phyloP scores from a whole-genome alignment of 1,284 basidiomycete genomes.

The Leucoagaricus sp. region DNA sequence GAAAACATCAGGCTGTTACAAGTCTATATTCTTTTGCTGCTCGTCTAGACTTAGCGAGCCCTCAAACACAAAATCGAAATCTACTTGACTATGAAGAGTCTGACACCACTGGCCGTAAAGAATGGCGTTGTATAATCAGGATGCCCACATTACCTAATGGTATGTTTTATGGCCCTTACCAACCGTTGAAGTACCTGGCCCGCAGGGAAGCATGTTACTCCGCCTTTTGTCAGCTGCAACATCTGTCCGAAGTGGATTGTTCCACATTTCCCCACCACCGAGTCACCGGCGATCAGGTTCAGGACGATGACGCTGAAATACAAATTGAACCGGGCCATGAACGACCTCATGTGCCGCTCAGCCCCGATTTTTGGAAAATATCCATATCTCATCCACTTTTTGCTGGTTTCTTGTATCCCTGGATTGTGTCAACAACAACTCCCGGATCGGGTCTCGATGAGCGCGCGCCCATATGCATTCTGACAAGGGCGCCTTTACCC shows the following conservation, averaged over 20 bases:
- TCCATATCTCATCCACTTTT: conserved; percentile 25
- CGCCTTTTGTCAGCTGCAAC: conserved; percentile 53
- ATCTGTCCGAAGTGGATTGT: conserved; percentile 51
- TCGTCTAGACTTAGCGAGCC: conserved; percentile 17
- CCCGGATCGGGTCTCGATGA: conserved; percentile 29
- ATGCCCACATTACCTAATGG: conserved; percentile 45
- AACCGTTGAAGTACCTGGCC: conserved; percentile 50
- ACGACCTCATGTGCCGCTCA: conserved; percentile 54
- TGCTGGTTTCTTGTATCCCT: conserved; percentile 49
- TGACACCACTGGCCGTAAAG: conserved; percentile 21
- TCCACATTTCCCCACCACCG: not conserved
- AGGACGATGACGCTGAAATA: not conserved
- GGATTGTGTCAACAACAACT: conserved; percentile 39
- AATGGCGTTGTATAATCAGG: conserved; percentile 49
- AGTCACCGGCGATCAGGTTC: not conserved
- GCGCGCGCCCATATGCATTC: conserved; percentile 58
- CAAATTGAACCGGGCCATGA: conserved; percentile 2
- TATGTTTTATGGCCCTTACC: conserved; percentile 45
- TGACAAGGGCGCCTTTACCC: conserved; percentile 68
- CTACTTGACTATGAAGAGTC: conserved; percentile 46
- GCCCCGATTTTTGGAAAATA: conserved; percentile 65
- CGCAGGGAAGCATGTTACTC: conserved; percentile 57
- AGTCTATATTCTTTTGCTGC: conserved; percentile 55
- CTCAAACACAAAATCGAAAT: conserved; percentile 26
- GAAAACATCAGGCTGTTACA: conserved; percentile 51